Conservation (phyloP, 139 green algal genomes). For the Klebsormidium nitens region DNA sequence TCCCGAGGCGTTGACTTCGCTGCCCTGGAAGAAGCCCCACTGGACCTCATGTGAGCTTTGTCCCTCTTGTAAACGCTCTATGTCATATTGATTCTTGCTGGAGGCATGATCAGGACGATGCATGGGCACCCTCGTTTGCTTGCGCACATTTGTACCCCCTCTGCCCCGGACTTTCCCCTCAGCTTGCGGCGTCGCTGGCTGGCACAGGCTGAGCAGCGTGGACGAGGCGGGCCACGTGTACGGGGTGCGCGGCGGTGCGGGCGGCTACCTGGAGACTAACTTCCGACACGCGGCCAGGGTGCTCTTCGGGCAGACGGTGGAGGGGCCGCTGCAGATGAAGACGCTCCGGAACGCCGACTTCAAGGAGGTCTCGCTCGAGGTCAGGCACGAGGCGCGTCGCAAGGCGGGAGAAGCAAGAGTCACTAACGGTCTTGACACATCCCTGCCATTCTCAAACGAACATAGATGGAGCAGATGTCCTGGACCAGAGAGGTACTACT, state of each 20-base stretch:
- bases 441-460: too few relatives aligned
- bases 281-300: constrained; percentile 61
- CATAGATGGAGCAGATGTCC: too few relatives aligned
- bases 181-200: background rate
- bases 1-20: constrained; percentile 17
- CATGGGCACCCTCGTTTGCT: too few relatives aligned
- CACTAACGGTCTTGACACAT: too few relatives aligned
- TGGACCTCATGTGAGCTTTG: constrained; percentile 42
- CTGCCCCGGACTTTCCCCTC: background rate
- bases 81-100: too few relatives aligned
- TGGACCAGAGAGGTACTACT: too few relatives aligned
- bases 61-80: too few relatives aligned
- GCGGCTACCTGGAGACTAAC: constrained; percentile 81
- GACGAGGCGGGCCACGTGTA: constrained; percentile 33
- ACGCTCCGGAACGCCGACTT: constrained; percentile 72
- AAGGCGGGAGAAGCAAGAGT: too few relatives aligned
- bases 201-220: constrained; percentile 24
- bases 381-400: too few relatives aligned
- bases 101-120: too few relatives aligned
- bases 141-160: too few relatives aligned
- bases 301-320: constrained; percentile 62
- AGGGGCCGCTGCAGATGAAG: constrained; percentile 57
- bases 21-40: constrained; percentile 5
- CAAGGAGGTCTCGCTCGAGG: constrained; percentile 44
- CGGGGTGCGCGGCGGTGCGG: constrained; percentile 55